Conservation (phyloP, 345 rosid genomes). For the Iberis pinnata region DNA sequence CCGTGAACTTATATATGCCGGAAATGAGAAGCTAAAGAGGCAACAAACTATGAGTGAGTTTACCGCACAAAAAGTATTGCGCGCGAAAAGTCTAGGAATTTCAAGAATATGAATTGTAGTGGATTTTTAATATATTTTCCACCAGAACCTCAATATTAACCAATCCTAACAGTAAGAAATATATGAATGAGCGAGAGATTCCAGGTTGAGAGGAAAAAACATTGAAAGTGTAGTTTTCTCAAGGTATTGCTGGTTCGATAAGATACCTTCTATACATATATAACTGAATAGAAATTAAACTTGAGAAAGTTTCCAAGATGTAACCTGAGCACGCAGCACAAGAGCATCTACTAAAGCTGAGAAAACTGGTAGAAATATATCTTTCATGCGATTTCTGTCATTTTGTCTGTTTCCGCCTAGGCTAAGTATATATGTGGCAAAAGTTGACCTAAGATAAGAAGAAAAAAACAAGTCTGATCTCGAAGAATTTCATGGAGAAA, state of each 20-base stretch:
- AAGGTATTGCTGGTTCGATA: conserved; percentile 3
- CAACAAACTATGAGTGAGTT: conserved; percentile 8
- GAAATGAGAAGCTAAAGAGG: not conserved
- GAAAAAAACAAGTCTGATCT: conserved; percentile 5
- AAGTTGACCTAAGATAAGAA: conserved; percentile 55
- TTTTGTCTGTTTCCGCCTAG: conserved; percentile 40
- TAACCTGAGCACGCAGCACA: conserved; percentile 84
- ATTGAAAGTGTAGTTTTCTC: not conserved
- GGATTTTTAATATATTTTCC: not conserved
- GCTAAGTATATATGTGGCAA: conserved; percentile 62
- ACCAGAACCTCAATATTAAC: conserved; percentile 8
- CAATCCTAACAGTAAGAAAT: conserved; percentile 1
- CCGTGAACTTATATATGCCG: not conserved
- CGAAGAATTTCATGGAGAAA: not conserved
- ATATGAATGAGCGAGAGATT: conserved; percentile 1
- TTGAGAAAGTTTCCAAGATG: conserved; percentile 12
- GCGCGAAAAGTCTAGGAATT: not conserved
- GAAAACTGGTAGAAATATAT: conserved; percentile 58
- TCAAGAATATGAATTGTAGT: not conserved
- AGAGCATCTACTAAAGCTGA: conserved; percentile 76
- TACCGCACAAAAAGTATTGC: too few species aligned
- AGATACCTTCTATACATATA: conserved; percentile 2
- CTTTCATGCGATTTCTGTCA: conserved; percentile 47
- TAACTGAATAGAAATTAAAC: conserved; percentile 7
- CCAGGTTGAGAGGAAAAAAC: conserved; percentile 7